Conservation (phyloP, 2,329 filamentous ascomycete species). For the Amphichorda felina region DNA sequence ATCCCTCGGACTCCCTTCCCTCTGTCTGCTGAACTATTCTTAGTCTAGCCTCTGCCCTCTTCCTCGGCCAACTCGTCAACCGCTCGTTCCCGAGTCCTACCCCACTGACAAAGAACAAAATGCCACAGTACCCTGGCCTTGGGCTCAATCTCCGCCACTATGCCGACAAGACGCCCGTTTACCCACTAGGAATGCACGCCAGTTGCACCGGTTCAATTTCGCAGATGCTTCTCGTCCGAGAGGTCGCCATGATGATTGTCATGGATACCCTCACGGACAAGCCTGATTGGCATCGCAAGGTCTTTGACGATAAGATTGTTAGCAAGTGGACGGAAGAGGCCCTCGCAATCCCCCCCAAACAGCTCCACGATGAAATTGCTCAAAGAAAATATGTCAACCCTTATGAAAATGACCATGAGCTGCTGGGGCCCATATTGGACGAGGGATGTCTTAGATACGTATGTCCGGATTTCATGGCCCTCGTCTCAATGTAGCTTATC, state of each 20-base stretch:
- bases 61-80: too few species aligned
- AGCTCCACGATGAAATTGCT: neutral
- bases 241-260: constrained; percentile 9
- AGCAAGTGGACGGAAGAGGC: constrained; percentile 9
- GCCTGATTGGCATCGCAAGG: constrained; percentile 9
- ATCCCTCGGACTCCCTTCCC: too few species aligned
- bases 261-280: constrained; percentile 12
- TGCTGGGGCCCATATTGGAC: neutral
- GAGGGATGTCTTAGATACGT: neutral
- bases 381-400: neutral
- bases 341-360: neutral
- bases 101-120: too few species aligned
- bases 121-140: neutral
- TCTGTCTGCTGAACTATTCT: too few species aligned
- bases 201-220: neutral
- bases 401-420: neutral
- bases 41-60: too few species aligned
- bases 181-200: neutral
- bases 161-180: neutral
- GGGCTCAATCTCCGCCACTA: neutral
- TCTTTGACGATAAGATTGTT: constrained; percentile 8
- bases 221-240: constrained; percentile 3
- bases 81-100: too few species aligned
- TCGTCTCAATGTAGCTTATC: neutral
- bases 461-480: neutral